Evolutionary conservation across 2,329 filamentous ascomycete species (phyloP).

Genomic region (Penicillium sp.): DNA sequence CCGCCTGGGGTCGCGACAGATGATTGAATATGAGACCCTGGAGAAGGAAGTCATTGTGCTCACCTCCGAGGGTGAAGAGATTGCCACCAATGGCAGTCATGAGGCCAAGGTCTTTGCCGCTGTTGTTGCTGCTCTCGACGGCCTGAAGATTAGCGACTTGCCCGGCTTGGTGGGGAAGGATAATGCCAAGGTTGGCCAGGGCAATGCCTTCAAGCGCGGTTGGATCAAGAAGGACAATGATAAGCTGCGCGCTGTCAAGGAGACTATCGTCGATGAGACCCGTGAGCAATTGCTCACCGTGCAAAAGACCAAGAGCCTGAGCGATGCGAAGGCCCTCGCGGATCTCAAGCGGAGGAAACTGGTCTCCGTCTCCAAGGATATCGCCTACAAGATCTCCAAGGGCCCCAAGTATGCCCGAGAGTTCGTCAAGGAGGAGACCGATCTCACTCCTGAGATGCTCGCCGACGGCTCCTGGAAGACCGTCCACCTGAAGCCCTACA

Average conservation of each 20-base stretch:
- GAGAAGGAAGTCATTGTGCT: slow-evolving; percentile 79
- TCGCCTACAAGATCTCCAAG: slow-evolving; percentile 83
- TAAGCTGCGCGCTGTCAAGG: slow-evolving; percentile 61
- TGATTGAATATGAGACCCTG: slow-evolving; percentile 84
- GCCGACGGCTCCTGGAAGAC: slow-evolving; percentile 87
- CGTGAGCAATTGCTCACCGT: slow-evolving; percentile 76
- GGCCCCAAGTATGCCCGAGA: slow-evolving; percentile 87
- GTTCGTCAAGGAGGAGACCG: slow-evolving; percentile 91
- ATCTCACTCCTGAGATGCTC: slow-evolving; percentile 93
- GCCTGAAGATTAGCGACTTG: slow-evolving; percentile 78
- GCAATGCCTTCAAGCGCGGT: slow-evolving; percentile 84
- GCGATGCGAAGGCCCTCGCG: slow-evolving; percentile 75
- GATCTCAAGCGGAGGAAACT: slow-evolving; percentile 95
- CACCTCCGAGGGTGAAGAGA: slow-evolving; percentile 75
- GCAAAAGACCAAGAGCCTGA: slow-evolving; percentile 69
- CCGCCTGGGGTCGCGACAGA: slow-evolving; percentile 79
- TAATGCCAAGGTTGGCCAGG: slow-evolving; percentile 74
- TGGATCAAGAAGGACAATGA: slow-evolving; percentile 71
- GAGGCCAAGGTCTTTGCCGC: slow-evolving; percentile 83
- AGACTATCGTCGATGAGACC: slow-evolving; percentile 81
- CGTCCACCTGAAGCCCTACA: slow-evolving; percentile 83
- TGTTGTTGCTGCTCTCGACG: slow-evolving; percentile 73
- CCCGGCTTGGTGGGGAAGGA: slow-evolving; percentile 55
- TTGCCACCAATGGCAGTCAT: slow-evolving; percentile 77
- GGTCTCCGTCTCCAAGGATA: slow-evolving; percentile 79